Evolutionary conservation across 2,329 filamentous ascomycete genomes (phyloP).

Genomic region (Aspergillus candidus): DNA sequence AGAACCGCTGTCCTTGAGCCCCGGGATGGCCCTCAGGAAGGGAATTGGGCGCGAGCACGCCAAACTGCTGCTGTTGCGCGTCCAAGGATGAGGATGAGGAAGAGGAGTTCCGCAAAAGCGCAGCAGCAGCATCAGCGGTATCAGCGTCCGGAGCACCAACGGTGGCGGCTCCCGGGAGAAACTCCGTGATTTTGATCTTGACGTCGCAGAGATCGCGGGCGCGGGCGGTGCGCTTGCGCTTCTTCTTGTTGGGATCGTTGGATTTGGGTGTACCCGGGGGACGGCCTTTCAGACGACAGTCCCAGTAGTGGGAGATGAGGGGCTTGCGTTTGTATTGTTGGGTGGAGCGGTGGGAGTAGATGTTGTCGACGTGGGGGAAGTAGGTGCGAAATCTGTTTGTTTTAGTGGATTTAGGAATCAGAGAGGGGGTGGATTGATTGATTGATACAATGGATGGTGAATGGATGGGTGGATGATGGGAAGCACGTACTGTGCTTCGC

Average conservation of each 20-base stretch:
- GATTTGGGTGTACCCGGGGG: constrained; percentile 74
- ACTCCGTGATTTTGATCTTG: constrained; percentile 81
- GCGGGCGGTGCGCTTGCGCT: constrained; percentile 68
- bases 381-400: constrained; percentile 64
- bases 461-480: too few species aligned
- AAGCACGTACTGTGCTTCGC: constrained; percentile 61
- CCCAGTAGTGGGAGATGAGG: constrained; percentile 80
- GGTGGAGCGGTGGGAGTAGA: constrained; percentile 77
- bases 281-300: constrained; percentile 73
- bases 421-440: neutral
- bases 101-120: neutral
- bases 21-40: constrained; percentile 44
- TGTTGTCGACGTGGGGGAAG: constrained; percentile 76
- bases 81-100: too few species aligned
- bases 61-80: constrained; percentile 31
- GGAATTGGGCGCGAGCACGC: constrained; percentile 38
- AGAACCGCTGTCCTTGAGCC: constrained; percentile 52
- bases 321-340: constrained; percentile 75
- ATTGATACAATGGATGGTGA: too few species aligned
- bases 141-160: constrained; percentile 8
- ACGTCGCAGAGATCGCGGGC: constrained; percentile 77
- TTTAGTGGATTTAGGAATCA: neutral
- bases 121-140: neutral
- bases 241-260: constrained; percentile 74
- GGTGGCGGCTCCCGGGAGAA: constrained; percentile 50